phyloP scores from a whole-genome alignment of 768 basidiomycete species.

The Tricholoma flavovirens region DNA sequence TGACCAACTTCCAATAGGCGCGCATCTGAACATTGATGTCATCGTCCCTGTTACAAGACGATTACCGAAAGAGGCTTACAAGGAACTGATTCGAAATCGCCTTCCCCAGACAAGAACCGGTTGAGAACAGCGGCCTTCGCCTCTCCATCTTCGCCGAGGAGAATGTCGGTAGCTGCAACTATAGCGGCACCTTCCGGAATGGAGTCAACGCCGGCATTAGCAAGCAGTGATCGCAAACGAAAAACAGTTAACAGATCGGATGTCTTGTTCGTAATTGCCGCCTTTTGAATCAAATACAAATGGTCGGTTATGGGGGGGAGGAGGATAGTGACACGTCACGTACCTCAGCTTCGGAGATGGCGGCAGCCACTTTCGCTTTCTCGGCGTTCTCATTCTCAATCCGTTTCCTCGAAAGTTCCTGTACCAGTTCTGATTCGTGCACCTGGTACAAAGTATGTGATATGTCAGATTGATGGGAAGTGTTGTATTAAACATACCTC shows the following conservation, averaged over 20 bases:
- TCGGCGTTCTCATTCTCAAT: conserved; percentile 53
- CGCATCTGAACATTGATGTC: conserved; percentile 38
- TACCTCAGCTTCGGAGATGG: conserved; percentile 58
- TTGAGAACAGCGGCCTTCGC: conserved; percentile 45
- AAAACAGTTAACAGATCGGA: conserved; percentile 54
- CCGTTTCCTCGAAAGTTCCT: conserved; percentile 49
- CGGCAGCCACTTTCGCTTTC: conserved; percentile 47
- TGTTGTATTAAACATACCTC: conserved; percentile 47
- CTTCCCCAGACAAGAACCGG: conserved; percentile 51
- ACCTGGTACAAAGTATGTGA: conserved; percentile 30
- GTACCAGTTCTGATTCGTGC: conserved; percentile 57
- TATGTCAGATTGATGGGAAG: background rate
- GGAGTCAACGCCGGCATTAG: conserved; percentile 37
- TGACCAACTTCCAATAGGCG: conserved; percentile 55
- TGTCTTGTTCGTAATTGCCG: conserved; percentile 34
- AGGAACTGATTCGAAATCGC: conserved; percentile 55
- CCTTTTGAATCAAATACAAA: conserved; percentile 34
- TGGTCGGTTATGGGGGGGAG: background rate
- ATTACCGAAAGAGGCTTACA: conserved; percentile 40
- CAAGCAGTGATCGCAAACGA: conserved; percentile 48
- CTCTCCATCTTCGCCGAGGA: conserved; percentile 52
- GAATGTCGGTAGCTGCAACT: conserved; percentile 43
- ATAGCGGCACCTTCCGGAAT: conserved; percentile 50
- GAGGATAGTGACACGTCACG: conserved; percentile 9
- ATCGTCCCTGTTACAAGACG: background rate